Conservation (phyloP, 805 yeast genomes). For the Wickerhamomyces ciferrii region DNA sequence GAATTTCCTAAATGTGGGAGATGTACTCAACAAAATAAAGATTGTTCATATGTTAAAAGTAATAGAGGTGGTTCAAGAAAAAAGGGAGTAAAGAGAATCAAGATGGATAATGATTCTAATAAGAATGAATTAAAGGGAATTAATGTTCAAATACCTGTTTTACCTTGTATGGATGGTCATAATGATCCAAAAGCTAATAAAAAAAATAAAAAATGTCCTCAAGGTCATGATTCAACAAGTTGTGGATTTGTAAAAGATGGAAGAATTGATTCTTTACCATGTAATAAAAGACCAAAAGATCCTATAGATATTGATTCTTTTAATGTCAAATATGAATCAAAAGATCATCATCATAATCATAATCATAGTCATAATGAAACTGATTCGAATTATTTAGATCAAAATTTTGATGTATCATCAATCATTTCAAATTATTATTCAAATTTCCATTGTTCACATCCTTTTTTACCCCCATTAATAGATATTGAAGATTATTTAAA, state of each 20-base stretch:
- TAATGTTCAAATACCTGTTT: background rate
- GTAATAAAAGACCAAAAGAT: conserved; percentile 4
- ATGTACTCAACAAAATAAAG: conserved; percentile 28
- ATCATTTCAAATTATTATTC: conserved; percentile 27
- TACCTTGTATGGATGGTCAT: conserved; percentile 14
- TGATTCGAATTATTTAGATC: conserved; percentile 1
- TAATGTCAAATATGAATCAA: background rate
- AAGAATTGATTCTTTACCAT: conserved; percentile 14
- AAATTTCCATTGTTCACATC: conserved; percentile 38
- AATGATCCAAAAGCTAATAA: conserved; percentile 3
- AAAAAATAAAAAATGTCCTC: conserved; percentile 13
- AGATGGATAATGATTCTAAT: background rate
- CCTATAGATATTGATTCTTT: background rate
- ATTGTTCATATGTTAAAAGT: conserved; percentile 44
- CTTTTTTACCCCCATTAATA: conserved; percentile 37
- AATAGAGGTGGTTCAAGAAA: conserved; percentile 50
- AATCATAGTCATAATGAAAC: background rate
- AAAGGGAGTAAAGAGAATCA: conserved; percentile 35
- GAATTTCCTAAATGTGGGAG: conserved; percentile 38
- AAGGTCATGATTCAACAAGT: conserved; percentile 15
- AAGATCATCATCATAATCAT: background rate
- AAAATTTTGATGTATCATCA: conserved; percentile 16
- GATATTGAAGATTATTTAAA: conserved; percentile 30
- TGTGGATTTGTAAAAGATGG: conserved; percentile 17
- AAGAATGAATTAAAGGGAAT: conserved; percentile 1